These are phyloP conservation scores for Nigrospora sphaerica DNA, from an alignment of 2,329 filamentous ascomycete genomes.

Conservation along the genomic window DNA sequence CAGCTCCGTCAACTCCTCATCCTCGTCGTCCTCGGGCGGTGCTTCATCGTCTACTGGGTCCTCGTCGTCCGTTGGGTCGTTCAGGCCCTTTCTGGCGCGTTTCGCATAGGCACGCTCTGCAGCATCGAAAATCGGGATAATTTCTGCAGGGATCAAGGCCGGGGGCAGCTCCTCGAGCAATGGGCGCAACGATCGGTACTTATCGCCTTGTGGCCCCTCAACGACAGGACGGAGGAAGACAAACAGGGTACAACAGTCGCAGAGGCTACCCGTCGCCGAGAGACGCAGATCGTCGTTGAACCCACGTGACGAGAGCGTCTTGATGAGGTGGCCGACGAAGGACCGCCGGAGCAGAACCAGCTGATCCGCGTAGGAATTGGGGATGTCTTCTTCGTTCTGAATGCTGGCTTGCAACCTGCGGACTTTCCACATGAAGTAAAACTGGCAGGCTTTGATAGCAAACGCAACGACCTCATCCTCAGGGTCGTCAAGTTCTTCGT, in stretches of 20 bases:
- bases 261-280: slow-evolving; percentile 65
- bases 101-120: slow-evolving; percentile 74
- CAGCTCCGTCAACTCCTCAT: slow-evolving; percentile 45
- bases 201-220: slow-evolving; percentile 34
- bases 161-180: slow-evolving; percentile 64
- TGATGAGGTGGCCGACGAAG: slow-evolving; percentile 57
- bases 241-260: slow-evolving; percentile 79
- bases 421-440: slow-evolving; percentile 96
- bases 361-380: slow-evolving; percentile 52
- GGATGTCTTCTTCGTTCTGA: slow-evolving; percentile 45
- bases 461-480: slow-evolving; percentile 74
- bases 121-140: slow-evolving; percentile 70
- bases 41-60: slow-evolving; percentile 60
- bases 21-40: slow-evolving; percentile 52
- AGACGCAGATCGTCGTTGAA: slow-evolving; percentile 74
- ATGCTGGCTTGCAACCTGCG: slow-evolving; percentile 50
- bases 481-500: slow-evolving; percentile 64
- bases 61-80: slow-evolving; percentile 63
- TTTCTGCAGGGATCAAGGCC: slow-evolving; percentile 53
- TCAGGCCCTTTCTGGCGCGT: slow-evolving; percentile 54
- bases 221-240: slow-evolving; percentile 58
- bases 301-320: slow-evolving; percentile 59
- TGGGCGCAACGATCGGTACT: slow-evolving; percentile 47
- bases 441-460: slow-evolving; percentile 68
- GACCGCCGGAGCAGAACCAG: slow-evolving; percentile 48